These are phyloP conservation scores for Corynespora cassiicola DNA, from an alignment of 2,329 filamentous ascomycete genomes.

Conservation along the genomic window DNA sequence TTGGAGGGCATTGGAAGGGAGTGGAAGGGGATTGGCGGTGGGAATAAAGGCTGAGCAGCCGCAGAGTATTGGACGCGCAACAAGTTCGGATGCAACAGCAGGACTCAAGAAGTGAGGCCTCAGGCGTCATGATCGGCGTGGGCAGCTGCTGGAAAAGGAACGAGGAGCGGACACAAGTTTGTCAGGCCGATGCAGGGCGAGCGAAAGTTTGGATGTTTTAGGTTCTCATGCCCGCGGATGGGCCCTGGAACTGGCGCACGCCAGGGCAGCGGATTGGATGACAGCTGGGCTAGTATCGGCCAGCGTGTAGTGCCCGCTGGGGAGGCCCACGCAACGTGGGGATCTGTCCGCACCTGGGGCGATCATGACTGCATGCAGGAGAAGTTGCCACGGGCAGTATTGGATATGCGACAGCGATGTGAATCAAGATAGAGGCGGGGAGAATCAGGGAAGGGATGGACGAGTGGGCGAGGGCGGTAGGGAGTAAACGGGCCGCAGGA, in stretches of 20 bases:
- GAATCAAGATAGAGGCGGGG: not conserved
- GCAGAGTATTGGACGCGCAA: too few relatives aligned
- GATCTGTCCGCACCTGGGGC: conserved; percentile 7
- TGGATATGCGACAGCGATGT: not conserved
- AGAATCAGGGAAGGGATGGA: conserved; percentile 2
- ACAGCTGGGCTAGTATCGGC: conserved; percentile 4
- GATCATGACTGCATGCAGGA: conserved; percentile 1
- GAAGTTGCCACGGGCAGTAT: conserved; percentile 1
- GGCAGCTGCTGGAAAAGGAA: not conserved
- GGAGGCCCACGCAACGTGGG: conserved; percentile 1
- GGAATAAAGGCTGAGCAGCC: not conserved
- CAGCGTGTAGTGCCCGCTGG: conserved; percentile 5
- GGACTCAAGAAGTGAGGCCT: conserved; percentile 8
- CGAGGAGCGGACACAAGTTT: conserved; percentile 4
- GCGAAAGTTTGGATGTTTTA: conserved; percentile 7
- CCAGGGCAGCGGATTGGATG: conserved; percentile 8
- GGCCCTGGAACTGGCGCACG: conserved; percentile 3
- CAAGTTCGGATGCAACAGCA: too few relatives aligned
- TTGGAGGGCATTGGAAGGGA: too few relatives aligned
- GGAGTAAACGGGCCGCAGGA: not conserved
- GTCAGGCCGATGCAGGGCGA: conserved; percentile 5
- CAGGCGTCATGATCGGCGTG: conserved; percentile 13
- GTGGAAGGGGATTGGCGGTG: not conserved
- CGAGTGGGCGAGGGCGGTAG: too few relatives aligned
- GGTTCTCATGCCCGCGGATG: conserved; percentile 3